Percentiles rank a stretch among this genome's conserved stretches.
These are phyloP conservation scores for Puccinia brachypodii DNA, from an alignment of 1,284 basidiomycete species.

Conservation along the genomic window DNA sequence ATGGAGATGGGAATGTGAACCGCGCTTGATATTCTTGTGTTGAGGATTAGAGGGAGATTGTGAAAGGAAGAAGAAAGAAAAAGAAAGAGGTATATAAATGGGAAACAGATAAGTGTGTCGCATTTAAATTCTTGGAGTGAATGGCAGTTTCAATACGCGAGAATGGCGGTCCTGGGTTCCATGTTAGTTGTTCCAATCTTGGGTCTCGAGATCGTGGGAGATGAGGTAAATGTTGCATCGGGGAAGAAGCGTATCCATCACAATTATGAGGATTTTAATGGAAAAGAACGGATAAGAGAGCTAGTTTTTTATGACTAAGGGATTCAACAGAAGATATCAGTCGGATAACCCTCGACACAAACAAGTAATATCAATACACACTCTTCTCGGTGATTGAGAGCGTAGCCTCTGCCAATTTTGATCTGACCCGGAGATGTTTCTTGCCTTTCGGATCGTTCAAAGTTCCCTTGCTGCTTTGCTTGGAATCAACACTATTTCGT, in stretches of 20 bases:
- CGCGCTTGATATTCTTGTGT: too few species aligned
- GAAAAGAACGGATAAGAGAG: neutral
- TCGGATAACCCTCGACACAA: neutral
- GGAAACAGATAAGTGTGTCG: too few species aligned
- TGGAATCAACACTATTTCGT: neutral
- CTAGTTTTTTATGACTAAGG: neutral
- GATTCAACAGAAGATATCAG: neutral
- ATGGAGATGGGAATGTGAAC: too few species aligned
- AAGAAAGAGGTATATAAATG: too few species aligned
- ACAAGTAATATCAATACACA: neutral
- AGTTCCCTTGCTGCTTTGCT: neutral
- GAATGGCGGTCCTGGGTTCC: too few species aligned
- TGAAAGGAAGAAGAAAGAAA: too few species aligned
- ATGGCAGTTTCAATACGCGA: too few species aligned
- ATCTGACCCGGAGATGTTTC: slow-evolving; percentile 5
- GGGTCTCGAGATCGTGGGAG: neutral
- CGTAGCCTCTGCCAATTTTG: slow-evolving; percentile 9
- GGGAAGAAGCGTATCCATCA: neutral
- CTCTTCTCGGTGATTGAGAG: slow-evolving; percentile 2
- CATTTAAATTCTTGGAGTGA: too few species aligned
- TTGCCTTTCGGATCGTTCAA: slow-evolving; percentile 3
- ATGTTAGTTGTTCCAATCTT: too few species aligned
- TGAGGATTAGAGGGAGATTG: too few species aligned
- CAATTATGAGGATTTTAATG: neutral
- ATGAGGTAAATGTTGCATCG: neutral